phyloP scores from a whole-genome alignment of 169 alveolate species.

The Eimeria zaria region DNA sequence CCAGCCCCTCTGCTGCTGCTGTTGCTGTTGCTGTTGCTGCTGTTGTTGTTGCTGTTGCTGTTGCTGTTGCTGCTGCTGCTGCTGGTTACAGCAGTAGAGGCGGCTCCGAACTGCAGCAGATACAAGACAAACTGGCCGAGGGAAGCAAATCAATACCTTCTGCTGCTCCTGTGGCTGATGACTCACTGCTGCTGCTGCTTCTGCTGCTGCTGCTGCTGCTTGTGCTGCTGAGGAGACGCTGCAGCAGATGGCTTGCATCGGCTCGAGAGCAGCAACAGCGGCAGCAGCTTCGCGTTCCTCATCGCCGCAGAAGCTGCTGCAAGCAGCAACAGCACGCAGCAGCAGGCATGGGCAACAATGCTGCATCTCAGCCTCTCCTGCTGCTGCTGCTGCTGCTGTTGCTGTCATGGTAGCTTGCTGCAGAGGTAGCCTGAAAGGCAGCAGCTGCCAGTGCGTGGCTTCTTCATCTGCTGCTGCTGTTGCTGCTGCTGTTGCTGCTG shows the following conservation, averaged over 20 bases:
- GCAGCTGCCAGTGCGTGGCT: constrained; percentile 26
- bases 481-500: constrained; percentile 20
- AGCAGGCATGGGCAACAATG: constrained; percentile 15
- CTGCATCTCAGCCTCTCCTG: neutral
- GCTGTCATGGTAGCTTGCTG: neutral
- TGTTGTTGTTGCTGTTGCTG: constrained; percentile 56
- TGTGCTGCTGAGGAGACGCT: neutral
- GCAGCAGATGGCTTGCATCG: constrained; percentile 51
- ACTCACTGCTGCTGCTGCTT: neutral
- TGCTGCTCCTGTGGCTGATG: neutral
- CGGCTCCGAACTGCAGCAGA: constrained; percentile 59
- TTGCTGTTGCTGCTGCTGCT: constrained; percentile 51
- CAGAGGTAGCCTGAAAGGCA: constrained; percentile 29
- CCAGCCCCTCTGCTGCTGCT: too few relatives aligned
- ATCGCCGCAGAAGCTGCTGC: constrained; percentile 49
- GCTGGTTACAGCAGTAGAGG: neutral
- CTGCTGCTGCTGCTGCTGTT: constrained; percentile 52
- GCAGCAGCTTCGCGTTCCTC: constrained; percentile 55
- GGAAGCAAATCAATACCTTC: constrained; percentile 37
- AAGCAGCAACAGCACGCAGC: constrained; percentile 50
- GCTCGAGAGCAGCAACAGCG: constrained; percentile 62
- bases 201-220: constrained; percentile 56
- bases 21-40: constrained; percentile 55
- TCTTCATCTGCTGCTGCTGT: neutral
- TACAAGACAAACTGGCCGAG: neutral